These are phyloP conservation scores for Heritiera fomes DNA, from an alignment of 345 rosid species.

Conservation along the genomic window DNA sequence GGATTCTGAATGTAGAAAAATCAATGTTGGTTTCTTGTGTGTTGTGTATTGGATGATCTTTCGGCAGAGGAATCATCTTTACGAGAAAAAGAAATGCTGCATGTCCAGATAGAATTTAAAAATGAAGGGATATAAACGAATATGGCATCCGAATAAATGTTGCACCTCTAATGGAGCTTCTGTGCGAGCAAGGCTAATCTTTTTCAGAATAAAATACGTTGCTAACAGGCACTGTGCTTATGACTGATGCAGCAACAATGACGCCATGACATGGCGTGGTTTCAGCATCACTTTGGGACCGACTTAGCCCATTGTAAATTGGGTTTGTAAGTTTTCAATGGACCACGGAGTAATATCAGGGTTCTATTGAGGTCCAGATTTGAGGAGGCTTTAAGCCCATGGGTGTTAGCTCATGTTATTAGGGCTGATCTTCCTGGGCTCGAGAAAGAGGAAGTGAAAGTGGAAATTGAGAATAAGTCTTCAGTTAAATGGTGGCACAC, in stretches of 20 bases:
- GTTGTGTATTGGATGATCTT: not conserved
- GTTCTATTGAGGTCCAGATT: no score
- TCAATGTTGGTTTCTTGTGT: not conserved
- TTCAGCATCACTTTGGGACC: not conserved
- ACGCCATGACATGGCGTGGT: not conserved
- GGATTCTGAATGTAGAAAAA: not conserved
- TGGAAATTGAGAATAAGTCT: constrained; percentile 35
- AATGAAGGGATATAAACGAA: not conserved
- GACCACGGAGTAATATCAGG: not conserved
- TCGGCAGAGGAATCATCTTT: not conserved
- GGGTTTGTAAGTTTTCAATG: not conserved
- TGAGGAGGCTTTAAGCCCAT: not conserved
- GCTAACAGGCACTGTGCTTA: no score
- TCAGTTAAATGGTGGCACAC: constrained; percentile 44
- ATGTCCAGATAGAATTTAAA: not conserved
- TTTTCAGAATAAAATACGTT: not conserved
- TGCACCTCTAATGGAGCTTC: not conserved
- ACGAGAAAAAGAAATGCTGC: not conserved
- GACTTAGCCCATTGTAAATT: not conserved
- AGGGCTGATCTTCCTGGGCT: constrained; percentile 44
- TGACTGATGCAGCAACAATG: constrained; percentile 6
- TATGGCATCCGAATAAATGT: constrained; percentile 18
- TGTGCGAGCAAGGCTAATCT: not conserved
- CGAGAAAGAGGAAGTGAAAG: constrained; percentile 44
- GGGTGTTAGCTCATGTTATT: constrained; percentile 33